A percentile compares a stretch with the other conserved stretches of the same genome.
These are phyloP conservation scores for Dimargaris xerosporica DNA, from an alignment of 192 early-diverging fungal genomes.

Conservation along the genomic window DNA sequence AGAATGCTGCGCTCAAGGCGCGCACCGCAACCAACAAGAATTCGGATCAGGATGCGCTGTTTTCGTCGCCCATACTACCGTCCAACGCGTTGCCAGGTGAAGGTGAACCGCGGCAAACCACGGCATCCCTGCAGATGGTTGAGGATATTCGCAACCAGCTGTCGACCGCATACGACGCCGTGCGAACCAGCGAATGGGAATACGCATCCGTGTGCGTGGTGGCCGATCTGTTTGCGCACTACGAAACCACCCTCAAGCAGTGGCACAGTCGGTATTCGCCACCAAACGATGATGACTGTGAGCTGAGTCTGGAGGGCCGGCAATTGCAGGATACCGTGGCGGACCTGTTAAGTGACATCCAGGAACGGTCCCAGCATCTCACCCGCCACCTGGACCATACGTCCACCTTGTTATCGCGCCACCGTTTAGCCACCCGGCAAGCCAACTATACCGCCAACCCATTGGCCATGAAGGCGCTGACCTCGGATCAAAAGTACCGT, in stretches of 20 bases:
- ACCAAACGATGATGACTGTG: neutral
- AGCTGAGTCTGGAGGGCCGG: neutral
- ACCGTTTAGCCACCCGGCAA: constrained; percentile 12
- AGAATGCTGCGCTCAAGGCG: constrained; percentile 18
- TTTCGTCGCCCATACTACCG: constrained; percentile 12
- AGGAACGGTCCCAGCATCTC: constrained; percentile 22
- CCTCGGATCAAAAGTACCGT: constrained; percentile 29
- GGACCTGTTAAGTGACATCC: constrained; percentile 23
- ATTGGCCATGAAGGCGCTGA: constrained; percentile 20
- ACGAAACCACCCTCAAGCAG: constrained; percentile 20
- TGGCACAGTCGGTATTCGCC: constrained; percentile 10
- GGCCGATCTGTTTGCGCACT: constrained; percentile 22
- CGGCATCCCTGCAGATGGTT: constrained; percentile 26
- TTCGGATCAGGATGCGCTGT: neutral
- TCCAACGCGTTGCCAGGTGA: constrained; percentile 14
- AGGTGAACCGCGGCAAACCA: constrained; percentile 25
- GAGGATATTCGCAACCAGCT: constrained; percentile 29
- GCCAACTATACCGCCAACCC: constrained; percentile 25
- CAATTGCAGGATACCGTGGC: constrained; percentile 23
- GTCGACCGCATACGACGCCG: constrained; percentile 23
- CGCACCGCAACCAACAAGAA: neutral
- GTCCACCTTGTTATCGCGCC: constrained; percentile 21
- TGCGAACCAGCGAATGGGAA: constrained; percentile 28
- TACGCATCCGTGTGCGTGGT: constrained; percentile 22
- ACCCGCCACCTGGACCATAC: constrained; percentile 26